phyloP scores from a whole-genome alignment of 2,329 filamentous ascomycete species.

The Lachnellula suecica region DNA sequence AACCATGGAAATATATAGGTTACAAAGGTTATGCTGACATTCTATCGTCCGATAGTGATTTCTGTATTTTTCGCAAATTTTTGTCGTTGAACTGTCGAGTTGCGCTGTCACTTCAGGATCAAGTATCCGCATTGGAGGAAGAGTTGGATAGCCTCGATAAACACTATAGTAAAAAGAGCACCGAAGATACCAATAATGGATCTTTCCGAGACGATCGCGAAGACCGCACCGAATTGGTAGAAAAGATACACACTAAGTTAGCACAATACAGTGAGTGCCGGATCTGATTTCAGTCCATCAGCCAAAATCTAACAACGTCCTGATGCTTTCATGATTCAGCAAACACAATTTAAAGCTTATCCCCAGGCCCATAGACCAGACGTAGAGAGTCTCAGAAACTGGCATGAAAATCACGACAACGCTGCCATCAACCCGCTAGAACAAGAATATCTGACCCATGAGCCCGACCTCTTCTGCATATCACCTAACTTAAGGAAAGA shows the following conservation, averaged over 20 bases:
- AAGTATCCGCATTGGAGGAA: slow-evolving; percentile 32
- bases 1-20: slow-evolving; percentile 35
- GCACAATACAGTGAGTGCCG: slow-evolving; percentile 30
- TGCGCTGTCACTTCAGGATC: slow-evolving; percentile 35
- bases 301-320: not conserved
- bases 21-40: slow-evolving; percentile 31
- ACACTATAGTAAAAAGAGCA: slow-evolving; percentile 16
- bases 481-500: slow-evolving; percentile 16
- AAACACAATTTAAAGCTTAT: slow-evolving; percentile 19
- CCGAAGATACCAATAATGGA: slow-evolving; percentile 29
- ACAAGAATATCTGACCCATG: slow-evolving; percentile 15
- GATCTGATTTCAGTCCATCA: not conserved
- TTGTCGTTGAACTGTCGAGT: slow-evolving; percentile 31
- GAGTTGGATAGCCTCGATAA: slow-evolving; percentile 30
- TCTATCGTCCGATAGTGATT: slow-evolving; percentile 32
- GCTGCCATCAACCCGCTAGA: slow-evolving; percentile 15
- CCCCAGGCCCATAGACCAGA: slow-evolving; percentile 21
- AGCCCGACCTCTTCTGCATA: slow-evolving; percentile 25
- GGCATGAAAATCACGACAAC: slow-evolving; percentile 14
- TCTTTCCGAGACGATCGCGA: slow-evolving; percentile 26
- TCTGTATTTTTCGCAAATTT: slow-evolving; percentile 36
- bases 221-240: slow-evolving; percentile 19
- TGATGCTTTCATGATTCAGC: slow-evolving; percentile 31
- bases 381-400: slow-evolving; percentile 19
- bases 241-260: slow-evolving; percentile 17